These are phyloP conservation scores for Hypoxylon rubiginosum DNA, from an alignment of 2,329 filamentous ascomycete genomes.

Conservation along the genomic window DNA sequence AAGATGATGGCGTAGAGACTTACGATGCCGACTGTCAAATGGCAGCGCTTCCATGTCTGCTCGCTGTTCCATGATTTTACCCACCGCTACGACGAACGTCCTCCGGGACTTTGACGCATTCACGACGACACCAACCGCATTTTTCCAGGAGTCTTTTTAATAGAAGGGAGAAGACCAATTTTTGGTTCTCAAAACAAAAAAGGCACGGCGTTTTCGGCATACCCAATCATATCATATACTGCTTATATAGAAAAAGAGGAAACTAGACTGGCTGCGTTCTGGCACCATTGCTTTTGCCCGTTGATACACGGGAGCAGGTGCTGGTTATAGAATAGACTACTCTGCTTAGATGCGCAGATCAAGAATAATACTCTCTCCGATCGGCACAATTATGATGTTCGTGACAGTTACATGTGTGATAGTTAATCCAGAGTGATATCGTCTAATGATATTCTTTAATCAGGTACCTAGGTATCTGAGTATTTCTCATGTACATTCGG, in stretches of 20 bases:
- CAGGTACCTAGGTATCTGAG: conserved; percentile 21
- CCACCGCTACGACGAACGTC: conserved; percentile 16
- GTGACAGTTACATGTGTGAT: not conserved
- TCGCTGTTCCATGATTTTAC: conserved; percentile 14
- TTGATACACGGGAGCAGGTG: conserved; percentile 1
- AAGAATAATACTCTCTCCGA: conserved; percentile 29
- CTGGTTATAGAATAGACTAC: conserved; percentile 25
- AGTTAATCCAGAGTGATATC: not conserved
- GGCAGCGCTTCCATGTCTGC: conserved; percentile 10
- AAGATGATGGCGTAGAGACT: conserved; percentile 50
- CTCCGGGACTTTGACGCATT: conserved; percentile 26
- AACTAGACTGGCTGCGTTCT: conserved; percentile 31
- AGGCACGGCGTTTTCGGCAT: conserved; percentile 54
- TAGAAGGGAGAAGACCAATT: conserved; percentile 31
- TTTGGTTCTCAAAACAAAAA: conserved; percentile 38
- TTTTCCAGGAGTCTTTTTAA: conserved; percentile 45
- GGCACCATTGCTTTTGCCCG: conserved; percentile 5
- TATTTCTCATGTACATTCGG: conserved; percentile 21
- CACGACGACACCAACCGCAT: conserved; percentile 28
- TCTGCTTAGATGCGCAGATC: conserved; percentile 18
- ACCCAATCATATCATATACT: conserved; percentile 42
- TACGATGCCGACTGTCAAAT: not conserved
- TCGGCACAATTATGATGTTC: not conserved
- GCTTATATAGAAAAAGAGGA: conserved; percentile 39
- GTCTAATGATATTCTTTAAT: not conserved